phyloP scores from a whole-genome alignment of 495 filamentous ascomycete genomes.

The Aspergillus avenaceus region DNA sequence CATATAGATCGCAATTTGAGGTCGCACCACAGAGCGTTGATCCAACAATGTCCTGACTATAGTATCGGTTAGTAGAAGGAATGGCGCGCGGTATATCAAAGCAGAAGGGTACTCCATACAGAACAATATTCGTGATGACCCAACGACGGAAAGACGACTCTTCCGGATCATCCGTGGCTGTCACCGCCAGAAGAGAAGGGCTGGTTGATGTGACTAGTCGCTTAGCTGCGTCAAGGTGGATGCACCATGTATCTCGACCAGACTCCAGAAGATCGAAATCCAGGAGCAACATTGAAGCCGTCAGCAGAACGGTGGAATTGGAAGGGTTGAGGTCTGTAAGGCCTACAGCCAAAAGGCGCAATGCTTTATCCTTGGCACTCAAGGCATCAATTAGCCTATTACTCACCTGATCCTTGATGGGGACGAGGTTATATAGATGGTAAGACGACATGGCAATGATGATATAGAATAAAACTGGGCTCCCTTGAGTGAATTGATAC shows the following conservation, averaged over 20 bases:
- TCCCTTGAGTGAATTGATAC: background rate
- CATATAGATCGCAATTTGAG: background rate
- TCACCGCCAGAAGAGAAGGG: too few relatives aligned
- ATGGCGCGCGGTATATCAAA: too few relatives aligned
- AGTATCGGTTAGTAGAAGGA: background rate
- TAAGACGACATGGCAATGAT: slow-evolving; percentile 1
- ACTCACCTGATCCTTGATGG: background rate
- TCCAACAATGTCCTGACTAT: slow-evolving; percentile 2
- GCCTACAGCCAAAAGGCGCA: background rate
- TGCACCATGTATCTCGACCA: background rate
- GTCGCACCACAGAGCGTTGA: background rate
- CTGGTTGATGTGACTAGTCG: too few relatives aligned
- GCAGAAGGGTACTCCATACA: too few relatives aligned
- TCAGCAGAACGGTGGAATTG: background rate
- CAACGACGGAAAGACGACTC: background rate
- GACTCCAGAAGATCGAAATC: background rate
- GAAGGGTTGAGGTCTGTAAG: background rate
- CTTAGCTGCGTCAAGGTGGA: slow-evolving; percentile 1
- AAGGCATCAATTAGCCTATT: background rate
- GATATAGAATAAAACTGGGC: background rate
- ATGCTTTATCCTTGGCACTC: background rate
- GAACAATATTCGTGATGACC: background rate
- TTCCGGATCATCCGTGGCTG: too few relatives aligned
- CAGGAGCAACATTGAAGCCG: slow-evolving; percentile 1
- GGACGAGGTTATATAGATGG: background rate